Conservation (phyloP, 345 rosid species). For the Brassica juncea region DNA sequence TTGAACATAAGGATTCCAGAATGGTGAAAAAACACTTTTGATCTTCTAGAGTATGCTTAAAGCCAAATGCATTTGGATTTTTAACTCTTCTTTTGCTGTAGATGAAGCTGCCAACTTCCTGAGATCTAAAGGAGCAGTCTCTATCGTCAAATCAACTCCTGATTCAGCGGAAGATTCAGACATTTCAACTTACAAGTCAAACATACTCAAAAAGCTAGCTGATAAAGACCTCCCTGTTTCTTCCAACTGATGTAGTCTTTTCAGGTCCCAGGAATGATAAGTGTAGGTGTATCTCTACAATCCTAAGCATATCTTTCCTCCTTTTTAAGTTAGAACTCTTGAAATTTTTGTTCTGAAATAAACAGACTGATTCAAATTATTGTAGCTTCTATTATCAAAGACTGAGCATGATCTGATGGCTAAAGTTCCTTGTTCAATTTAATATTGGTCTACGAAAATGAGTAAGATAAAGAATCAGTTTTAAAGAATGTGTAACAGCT, state of each 20-base stretch:
- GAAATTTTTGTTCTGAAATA: no score
- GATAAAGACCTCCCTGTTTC: conserved; percentile 47
- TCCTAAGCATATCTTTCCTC: no score
- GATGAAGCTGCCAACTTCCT: conserved; percentile 74
- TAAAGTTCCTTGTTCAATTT: background rate
- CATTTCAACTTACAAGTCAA: conserved; percentile 52
- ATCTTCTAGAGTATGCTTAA: background rate
- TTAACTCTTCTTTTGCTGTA: conserved; percentile 38
- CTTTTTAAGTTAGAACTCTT: no score
- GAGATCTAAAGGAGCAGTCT: conserved; percentile 56
- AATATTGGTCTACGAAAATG: background rate
- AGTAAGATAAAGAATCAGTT: background rate
- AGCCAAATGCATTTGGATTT: background rate
- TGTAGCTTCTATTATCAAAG: no score
- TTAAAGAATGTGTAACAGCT: conserved; percentile 4
- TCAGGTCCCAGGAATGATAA: no score
- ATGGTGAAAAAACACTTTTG: background rate
- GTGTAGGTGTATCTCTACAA: no score
- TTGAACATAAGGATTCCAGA: background rate
- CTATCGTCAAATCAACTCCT: conserved; percentile 56
- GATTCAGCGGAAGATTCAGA: conserved; percentile 58
- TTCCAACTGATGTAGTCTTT: no score
- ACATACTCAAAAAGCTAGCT: conserved; percentile 66
- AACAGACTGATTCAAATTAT: no score
- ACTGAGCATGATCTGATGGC: no score